These are phyloP conservation scores for Sanguinoderma infundibulare DNA, from an alignment of 1,284 basidiomycete genomes.

Conservation along the genomic window DNA sequence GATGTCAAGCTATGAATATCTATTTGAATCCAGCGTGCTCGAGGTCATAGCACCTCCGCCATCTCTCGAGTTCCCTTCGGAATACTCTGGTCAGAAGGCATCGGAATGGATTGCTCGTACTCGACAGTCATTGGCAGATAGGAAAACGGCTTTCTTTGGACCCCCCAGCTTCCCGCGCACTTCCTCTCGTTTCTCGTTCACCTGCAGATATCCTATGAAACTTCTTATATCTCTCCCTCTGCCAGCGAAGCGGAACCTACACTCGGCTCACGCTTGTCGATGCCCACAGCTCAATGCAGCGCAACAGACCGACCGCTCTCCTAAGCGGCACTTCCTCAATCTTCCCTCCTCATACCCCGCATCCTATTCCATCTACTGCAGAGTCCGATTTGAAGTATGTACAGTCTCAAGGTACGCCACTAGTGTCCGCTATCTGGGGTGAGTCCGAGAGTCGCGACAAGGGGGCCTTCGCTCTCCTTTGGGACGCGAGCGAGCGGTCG, in stretches of 20 bases:
- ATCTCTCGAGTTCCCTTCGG: slow-evolving; percentile 60
- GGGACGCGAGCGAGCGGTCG: slow-evolving; percentile 55
- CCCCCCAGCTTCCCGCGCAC: slow-evolving; percentile 51
- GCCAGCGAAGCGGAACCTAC: slow-evolving; percentile 27
- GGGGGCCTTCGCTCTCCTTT: slow-evolving; percentile 67
- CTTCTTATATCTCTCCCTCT: slow-evolving; percentile 75
- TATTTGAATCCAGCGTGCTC: slow-evolving; percentile 67
- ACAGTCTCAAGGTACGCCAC: slow-evolving; percentile 73
- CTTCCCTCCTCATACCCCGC: slow-evolving; percentile 76
- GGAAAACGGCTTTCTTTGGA: slow-evolving; percentile 73
- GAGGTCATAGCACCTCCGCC: slow-evolving; percentile 71
- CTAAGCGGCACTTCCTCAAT: slow-evolving; percentile 56
- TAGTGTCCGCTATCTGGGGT: slow-evolving; percentile 77
- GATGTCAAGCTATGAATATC: slow-evolving; percentile 54
- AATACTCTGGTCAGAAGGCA: slow-evolving; percentile 34
- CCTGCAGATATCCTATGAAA: slow-evolving; percentile 79
- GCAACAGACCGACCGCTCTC: slow-evolving; percentile 38
- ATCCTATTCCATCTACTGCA: slow-evolving; percentile 71
- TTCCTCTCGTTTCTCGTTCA: slow-evolving; percentile 72
- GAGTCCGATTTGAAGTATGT: slow-evolving; percentile 76
- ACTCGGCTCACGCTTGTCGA: slow-evolving; percentile 23
- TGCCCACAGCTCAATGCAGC: slow-evolving; percentile 31
- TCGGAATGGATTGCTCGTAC: slow-evolving; percentile 60
- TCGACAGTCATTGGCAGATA: slow-evolving; percentile 26
- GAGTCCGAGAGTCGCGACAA: slow-evolving; percentile 50